Conservation (phyloP, 176 grass and related monocot genomes). For the Calamus simplicifolius region DNA sequence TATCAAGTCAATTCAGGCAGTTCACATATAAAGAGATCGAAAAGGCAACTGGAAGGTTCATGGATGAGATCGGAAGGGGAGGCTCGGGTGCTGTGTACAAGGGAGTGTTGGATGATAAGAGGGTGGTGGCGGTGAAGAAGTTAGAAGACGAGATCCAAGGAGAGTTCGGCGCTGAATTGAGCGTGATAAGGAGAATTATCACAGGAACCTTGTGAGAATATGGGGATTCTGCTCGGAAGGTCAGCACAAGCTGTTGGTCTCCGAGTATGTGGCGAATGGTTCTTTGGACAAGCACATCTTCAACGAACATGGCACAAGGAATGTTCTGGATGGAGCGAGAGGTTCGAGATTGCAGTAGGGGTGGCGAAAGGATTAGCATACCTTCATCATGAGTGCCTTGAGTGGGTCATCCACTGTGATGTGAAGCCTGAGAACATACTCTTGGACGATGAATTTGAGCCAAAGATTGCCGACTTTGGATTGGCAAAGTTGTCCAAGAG, state of each 20-base stretch:
- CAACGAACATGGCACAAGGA: not conserved
- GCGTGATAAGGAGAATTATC: conserved; percentile 25
- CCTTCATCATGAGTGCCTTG: conserved; percentile 46
- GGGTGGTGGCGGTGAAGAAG: conserved; percentile 19
- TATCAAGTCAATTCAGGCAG: conserved; percentile 19
- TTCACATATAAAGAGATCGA: conserved; percentile 21
- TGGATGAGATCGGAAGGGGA: conserved; percentile 15
- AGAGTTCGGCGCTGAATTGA: conserved; percentile 21
- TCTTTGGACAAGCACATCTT: conserved; percentile 25
- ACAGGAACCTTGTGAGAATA: conserved; percentile 27
- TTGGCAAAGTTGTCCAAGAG: conserved; percentile 15
- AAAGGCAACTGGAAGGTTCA: conserved; percentile 15
- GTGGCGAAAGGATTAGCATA: conserved; percentile 37
- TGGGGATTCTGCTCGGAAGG: conserved; percentile 23
- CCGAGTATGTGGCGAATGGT: conserved; percentile 27
- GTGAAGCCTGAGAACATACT: conserved; percentile 45
- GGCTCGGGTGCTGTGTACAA: conserved; percentile 23
- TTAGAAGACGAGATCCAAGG: conserved; percentile 18
- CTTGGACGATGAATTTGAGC: conserved; percentile 24
- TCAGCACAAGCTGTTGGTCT: conserved; percentile 18
- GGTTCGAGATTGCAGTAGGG: conserved; percentile 27
- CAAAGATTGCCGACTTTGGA: conserved; percentile 29
- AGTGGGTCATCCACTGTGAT: conserved; percentile 57
- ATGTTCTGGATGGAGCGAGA: conserved; percentile 22
- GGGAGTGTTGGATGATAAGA: conserved; percentile 15